Conservation (phyloP, 768 basidiomycete genomes). For the Tylopilus subfusipes region DNA sequence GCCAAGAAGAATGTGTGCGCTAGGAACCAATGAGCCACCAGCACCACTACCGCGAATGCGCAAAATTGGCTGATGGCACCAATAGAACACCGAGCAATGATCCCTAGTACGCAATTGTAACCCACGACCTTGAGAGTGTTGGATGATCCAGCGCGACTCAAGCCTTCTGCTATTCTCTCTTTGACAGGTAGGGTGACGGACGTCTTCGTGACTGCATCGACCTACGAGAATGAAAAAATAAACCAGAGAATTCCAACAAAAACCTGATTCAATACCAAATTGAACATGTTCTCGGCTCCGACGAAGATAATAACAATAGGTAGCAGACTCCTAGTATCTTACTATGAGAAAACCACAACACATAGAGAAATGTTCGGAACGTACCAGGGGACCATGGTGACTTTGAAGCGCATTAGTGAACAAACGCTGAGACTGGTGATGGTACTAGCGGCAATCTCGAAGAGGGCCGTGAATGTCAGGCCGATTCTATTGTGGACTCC, state of each 20-base stretch:
- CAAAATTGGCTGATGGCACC: conserved; percentile 92
- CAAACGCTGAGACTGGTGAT: conserved; percentile 93
- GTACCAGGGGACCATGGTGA: conserved; percentile 88
- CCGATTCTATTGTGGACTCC: conserved; percentile 89
- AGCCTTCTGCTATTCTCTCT: conserved; percentile 85
- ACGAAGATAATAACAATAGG: conserved; percentile 94
- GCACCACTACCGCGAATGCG: conserved; percentile 87
- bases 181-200: conserved; percentile 86
- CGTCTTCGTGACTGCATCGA: conserved; percentile 81
- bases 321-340: conserved; percentile 64
- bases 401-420: conserved; percentile 81
- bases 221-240: conserved; percentile 44
- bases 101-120: conserved; percentile 76
- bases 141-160: conserved; percentile 85
- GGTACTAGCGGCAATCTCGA: conserved; percentile 89
- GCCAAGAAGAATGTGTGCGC: conserved; percentile 95
- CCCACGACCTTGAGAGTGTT: conserved; percentile 90
- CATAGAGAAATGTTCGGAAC: conserved; percentile 18
- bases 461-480: conserved; percentile 87
- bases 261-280: conserved; percentile 56
- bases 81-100: conserved; percentile 68
- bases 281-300: conserved; percentile 97
- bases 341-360: conserved; percentile 7
- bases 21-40: conserved; percentile 96
- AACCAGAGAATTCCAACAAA: conserved; percentile 14